A percentile compares a stretch with the other conserved stretches of the same genome.
phyloP scores from a whole-genome alignment of 352 stramenopile genomes.

The Phytophthora pinifolia region DNA sequence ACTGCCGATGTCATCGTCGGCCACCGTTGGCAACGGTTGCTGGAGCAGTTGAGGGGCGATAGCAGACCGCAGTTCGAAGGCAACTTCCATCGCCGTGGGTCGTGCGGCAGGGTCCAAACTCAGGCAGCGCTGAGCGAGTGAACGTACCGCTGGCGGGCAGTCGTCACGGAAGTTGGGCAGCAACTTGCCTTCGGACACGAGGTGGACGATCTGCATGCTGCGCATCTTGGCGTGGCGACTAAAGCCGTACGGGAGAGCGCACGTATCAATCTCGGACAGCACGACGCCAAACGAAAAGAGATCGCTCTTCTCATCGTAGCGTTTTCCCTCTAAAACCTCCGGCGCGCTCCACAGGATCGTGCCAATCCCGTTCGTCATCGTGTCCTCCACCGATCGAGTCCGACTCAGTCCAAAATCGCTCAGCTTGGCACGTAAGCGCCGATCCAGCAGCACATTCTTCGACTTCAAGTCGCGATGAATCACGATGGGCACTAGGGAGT shows the following conservation, averaged over 20 bases:
- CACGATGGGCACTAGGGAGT: conserved; percentile 62
- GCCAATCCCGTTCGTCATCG: conserved; percentile 76
- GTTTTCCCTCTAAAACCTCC: conserved; percentile 68
- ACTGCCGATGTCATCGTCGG: conserved; percentile 14
- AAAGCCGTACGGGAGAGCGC: conserved; percentile 69
- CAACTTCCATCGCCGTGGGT: conserved; percentile 69
- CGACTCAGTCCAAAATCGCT: conserved; percentile 76
- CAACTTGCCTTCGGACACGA: conserved; percentile 75
- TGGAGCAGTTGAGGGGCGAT: conserved; percentile 47
- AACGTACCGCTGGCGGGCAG: conserved; percentile 51
- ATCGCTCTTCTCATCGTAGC: conserved; percentile 79
- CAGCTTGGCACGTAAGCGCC: conserved; percentile 62
- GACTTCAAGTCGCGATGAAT: conserved; percentile 79
- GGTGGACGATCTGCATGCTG: conserved; percentile 83
- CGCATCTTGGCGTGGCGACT: conserved; percentile 67
- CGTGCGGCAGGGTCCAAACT: conserved; percentile 60
- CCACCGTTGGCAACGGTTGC: conserved; percentile 19
- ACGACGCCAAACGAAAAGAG: conserved; percentile 80
- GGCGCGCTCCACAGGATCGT: conserved; percentile 77
- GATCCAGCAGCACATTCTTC: conserved; percentile 72
- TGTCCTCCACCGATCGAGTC: conserved; percentile 65
- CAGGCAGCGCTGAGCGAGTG: conserved; percentile 59
- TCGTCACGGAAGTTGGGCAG: conserved; percentile 72
- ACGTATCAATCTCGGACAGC: conserved; percentile 78
- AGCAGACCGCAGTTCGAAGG: conserved; percentile 58